Base-by-base conservation (phyloP, 352 stramenopile genomes). In the Globisporangium alternatum region DNA sequence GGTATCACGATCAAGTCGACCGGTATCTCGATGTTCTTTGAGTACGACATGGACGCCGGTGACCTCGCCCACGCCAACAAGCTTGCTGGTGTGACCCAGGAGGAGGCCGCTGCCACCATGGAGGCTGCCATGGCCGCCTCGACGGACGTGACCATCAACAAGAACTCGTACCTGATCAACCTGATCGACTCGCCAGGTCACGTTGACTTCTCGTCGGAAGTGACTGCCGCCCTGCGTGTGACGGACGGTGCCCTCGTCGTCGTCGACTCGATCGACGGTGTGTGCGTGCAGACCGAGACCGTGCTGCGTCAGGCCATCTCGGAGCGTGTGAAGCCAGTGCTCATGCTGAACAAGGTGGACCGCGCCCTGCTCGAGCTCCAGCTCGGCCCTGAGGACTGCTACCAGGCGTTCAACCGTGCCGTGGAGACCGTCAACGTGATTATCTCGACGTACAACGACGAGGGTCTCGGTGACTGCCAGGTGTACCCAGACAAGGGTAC, bases 341-440 rank as follows among this genome's bases (percentile, higher is more conserved):
- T 99, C 39, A 99, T 99, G 97, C 93, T 99, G 48, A 99, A 99
- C 96, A 99, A 99, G 89, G 96, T 99, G 30, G 98, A 99, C 86
- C 97, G 97, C 69, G 96, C 96, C 53, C 85, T 99, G 58, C 83
- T 99, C 5, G 97, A 99, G 88, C 83, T 99, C 44, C 96, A 99
- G 76, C 88, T 99, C 48, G 93, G 97, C 71, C 96, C 97, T 22
- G 97, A 99, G 81, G 98, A 99, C 74, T 97, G 98, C 69, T 99
- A 99, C 93, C 96, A 99, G 81, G 97, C 96, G 65, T 99, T 99
- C 75, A 93, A 94, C 63, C 94, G 96, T 77, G 86, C 97, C 61
- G 98, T 99, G 75, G 97, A 99, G 84, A 98, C 90, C 66, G 97
- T 99, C 28, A 99, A 99, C 86, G 97, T 99, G 19, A 98, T 99